These are phyloP conservation scores for Dactylonectria estremocensis DNA, from an alignment of 2,329 filamentous ascomycete species.

Conservation along the genomic window DNA sequence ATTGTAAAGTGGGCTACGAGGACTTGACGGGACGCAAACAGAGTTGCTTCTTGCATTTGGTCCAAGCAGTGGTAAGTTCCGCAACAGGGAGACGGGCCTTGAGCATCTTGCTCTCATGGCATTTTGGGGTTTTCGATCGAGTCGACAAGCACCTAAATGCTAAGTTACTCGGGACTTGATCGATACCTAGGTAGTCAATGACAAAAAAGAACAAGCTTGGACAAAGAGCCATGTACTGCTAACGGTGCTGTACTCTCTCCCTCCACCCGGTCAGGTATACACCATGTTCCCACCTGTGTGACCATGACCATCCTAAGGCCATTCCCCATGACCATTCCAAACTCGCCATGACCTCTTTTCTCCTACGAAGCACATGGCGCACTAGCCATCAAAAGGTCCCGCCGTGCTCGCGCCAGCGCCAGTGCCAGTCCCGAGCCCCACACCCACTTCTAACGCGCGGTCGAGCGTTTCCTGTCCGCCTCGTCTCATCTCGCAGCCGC, in stretches of 20 bases:
- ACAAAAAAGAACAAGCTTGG: background rate
- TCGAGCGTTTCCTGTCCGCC: background rate
- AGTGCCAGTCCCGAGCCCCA: background rate
- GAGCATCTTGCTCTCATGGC: background rate
- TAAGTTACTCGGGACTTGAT: background rate
- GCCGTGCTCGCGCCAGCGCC: background rate
- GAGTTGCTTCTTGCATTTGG: slow-evolving; percentile 5
- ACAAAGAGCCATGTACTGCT: background rate
- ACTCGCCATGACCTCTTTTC: slow-evolving; percentile 8
- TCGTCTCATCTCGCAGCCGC: background rate
- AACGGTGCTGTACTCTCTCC: background rate
- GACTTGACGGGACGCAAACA: background rate
- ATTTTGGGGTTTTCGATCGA: background rate
- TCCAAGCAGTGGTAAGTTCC: background rate
- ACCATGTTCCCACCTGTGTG: background rate
- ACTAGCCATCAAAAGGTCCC: slow-evolving; percentile 6
- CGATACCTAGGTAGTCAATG: background rate
- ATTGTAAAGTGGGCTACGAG: background rate
- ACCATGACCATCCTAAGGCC: slow-evolving; percentile 2
- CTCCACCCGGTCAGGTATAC: background rate
- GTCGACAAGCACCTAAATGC: background rate
- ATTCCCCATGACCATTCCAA: background rate
- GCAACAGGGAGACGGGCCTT: slow-evolving; percentile 13
- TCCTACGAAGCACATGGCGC: background rate
- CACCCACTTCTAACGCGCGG: background rate